These are phyloP conservation scores for Albugo candida DNA, from an alignment of 352 stramenopile species.

Conservation along the genomic window DNA sequence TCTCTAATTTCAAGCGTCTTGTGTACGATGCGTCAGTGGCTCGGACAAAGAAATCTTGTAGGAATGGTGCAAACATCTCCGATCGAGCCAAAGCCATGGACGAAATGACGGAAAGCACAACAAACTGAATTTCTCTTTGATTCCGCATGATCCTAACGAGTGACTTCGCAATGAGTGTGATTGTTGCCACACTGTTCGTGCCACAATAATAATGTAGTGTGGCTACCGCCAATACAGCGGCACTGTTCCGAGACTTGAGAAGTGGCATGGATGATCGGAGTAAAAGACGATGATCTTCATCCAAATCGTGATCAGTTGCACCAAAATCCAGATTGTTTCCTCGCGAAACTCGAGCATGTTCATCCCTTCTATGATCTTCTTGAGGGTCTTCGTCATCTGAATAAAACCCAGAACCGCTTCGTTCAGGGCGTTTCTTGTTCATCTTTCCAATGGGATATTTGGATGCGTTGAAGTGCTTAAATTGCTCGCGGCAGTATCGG, in stretches of 20 bases:
- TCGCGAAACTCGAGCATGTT: constrained; percentile 20
- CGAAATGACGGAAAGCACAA: constrained; percentile 91
- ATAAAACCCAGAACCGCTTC: constrained; percentile 86
- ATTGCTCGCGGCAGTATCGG: constrained; percentile 92
- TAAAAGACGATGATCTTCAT: constrained; percentile 90
- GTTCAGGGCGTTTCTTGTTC: constrained; percentile 50
- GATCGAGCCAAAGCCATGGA: constrained; percentile 87
- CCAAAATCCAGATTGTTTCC: constrained; percentile 43
- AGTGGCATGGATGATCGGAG: constrained; percentile 90
- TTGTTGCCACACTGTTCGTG: constrained; percentile 63
- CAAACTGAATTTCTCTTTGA: constrained; percentile 94
- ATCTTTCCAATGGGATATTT: constrained; percentile 26
- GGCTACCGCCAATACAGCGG: constrained; percentile 92
- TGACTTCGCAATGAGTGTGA: constrained; percentile 88
- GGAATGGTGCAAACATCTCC: constrained; percentile 90
- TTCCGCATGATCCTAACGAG: constrained; percentile 94
- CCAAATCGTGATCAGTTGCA: constrained; percentile 56
- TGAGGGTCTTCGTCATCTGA: constrained; percentile 90
- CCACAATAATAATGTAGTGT: constrained; percentile 95
- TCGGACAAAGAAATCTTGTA: constrained; percentile 95
- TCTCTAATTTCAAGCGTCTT: constrained; percentile 94
- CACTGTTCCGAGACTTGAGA: constrained; percentile 93
- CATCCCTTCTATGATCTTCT: not conserved
- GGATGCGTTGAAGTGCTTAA: constrained; percentile 23
- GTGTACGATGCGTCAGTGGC: constrained; percentile 90